Percentiles rank a stretch among this genome's conserved stretches.
Conservation (phyloP, 1,284 basidiomycete genomes). For the Gastroboletus turbinatus region DNA sequence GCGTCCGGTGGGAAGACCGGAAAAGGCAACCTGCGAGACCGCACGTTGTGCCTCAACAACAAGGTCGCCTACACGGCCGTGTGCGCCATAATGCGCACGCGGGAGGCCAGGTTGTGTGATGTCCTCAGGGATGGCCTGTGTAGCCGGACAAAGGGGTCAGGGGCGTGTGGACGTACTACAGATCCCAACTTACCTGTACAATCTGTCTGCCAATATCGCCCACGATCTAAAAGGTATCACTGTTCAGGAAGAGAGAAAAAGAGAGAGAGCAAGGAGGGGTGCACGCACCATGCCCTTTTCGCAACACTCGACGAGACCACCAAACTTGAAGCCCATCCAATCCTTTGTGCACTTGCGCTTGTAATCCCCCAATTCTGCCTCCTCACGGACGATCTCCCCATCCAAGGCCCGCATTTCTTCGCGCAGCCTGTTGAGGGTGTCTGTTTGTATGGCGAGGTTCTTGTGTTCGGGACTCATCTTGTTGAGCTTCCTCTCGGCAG, state of each 20-base stretch:
- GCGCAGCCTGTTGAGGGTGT: constrained; percentile 70
- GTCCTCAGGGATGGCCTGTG: constrained; percentile 78
- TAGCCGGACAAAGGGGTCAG: background rate
- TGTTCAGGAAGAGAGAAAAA: background rate
- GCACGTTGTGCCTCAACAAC: constrained; percentile 64
- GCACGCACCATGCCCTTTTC: constrained; percentile 71
- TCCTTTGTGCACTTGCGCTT: constrained; percentile 72
- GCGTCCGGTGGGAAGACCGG: constrained; percentile 39
- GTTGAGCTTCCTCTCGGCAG: constrained; percentile 86
- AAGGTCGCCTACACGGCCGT: constrained; percentile 59
- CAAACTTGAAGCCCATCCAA: constrained; percentile 87
- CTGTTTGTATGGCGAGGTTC: constrained; percentile 75
- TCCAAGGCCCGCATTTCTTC: constrained; percentile 82
- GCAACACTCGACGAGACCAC: constrained; percentile 81
- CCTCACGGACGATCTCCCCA: constrained; percentile 81
- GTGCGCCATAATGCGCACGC: constrained; percentile 70
- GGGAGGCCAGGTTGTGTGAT: constrained; percentile 79
- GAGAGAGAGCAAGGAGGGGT: constrained; percentile 33
- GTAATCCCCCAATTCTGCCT: constrained; percentile 82
- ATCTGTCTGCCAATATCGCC: constrained; percentile 82
- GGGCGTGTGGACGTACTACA: background rate
- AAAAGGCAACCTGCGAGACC: constrained; percentile 56
- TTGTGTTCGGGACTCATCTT: constrained; percentile 94
- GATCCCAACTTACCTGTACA: constrained; percentile 52
- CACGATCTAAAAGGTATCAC: constrained; percentile 55